Base-by-base conservation (phyloP, 2,329 filamentous ascomycete genomes). In the Penicillium sp. region DNA sequence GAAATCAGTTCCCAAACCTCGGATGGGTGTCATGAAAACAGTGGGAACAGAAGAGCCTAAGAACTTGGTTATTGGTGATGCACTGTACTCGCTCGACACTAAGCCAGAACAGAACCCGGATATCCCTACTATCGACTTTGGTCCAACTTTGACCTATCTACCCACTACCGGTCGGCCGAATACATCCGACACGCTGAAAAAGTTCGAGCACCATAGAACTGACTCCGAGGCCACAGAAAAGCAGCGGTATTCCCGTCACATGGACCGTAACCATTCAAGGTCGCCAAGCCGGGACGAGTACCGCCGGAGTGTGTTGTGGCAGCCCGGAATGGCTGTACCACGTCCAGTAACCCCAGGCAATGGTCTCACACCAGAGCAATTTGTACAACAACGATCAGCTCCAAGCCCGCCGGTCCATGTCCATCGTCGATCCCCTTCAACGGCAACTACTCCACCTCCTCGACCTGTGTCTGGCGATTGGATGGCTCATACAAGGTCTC, bases 41-140 rank as follows among this genome's bases (percentile, higher is more conserved):
- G 88, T 93, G 11, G 93, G 92, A 47, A 79, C 81, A 7, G 79
- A 79, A 41, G 71, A 73, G 61, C 73, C 72, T 62, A 79, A 76
- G 47, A 75, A 78, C 41, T 70, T 81, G 64, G 79, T 79, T 52
- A 81, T 82, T 58, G 80, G 82, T 17, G 82, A 84, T 71, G 76
- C 76, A 63, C 80, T 73, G 62, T 82, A 82, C 66, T 69, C 73
- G 52, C 69, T 76, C 50, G 73, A 76, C 47, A 72, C 78, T 44
- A 66, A 57, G 9, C 73, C 19, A 50, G 70, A 64, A 35, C 66
- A 73, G 44, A 79, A 80, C 15, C 82, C 85, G 26, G 83, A 87
- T 60, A 88, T 96, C 63, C 91, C 92, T 1, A 79, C 84, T 5
- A 86, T 97, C 65, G 89, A 97, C 75, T 97, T 97, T 77, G 94